Evolutionary conservation across 139 green algal genomes (phyloP), one percentile per base, ranked within the genome.

Genomic region (Dunaliella primolecta): DNA sequence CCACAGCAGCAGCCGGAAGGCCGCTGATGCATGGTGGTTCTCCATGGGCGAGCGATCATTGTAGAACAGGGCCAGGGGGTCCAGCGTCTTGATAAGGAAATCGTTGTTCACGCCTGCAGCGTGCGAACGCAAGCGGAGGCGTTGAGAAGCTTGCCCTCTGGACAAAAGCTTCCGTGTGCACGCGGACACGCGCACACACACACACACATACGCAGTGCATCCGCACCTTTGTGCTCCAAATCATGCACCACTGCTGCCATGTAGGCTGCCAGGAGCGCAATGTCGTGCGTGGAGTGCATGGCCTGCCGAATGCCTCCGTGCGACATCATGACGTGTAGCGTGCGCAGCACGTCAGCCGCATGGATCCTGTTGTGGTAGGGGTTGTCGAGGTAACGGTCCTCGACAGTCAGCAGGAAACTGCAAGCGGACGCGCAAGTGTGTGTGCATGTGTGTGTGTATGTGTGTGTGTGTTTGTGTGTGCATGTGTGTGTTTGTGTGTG

Each of bases 101-200:
- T 91, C 87, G n/a, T 93, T 93, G 55, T 89, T 93, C 2, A 93
- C 33, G 32, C 91, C 91, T 64, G 46, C 7, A n/a, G n/a, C n/a
- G n/a, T 3, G 25, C 3, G 21, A 74, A n/a, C 56, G 56, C 56
- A 20, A 74, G 56, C 56, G n/a, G n/a, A n/a, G n/a, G n/a, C n/a
- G n/a, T n/a, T 74, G 56, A 74, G 20, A n/a, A 23, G 23, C 56
- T n/a, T 74, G 23, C 23, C 56, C 56, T 74, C 23, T 20, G 21
- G 20, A 74, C 56, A 74, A n/a, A 20, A 74, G 21, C 56, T n/a
- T 23, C 56, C 23, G 56, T 74, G n/a, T 74, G 56, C 20, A 20
- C 56, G 21, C 20, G 56, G 21, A 20, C 20, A 74, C 56, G 23
- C 21, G 21, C 21, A n/a, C 56, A 74, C 56, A 20, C 56, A n/a